Evolutionary conservation across 352 stramenopile genomes (phyloP), one percentile per base, ranked within the genome.

Genomic region (Phytophthora pini): DNA sequence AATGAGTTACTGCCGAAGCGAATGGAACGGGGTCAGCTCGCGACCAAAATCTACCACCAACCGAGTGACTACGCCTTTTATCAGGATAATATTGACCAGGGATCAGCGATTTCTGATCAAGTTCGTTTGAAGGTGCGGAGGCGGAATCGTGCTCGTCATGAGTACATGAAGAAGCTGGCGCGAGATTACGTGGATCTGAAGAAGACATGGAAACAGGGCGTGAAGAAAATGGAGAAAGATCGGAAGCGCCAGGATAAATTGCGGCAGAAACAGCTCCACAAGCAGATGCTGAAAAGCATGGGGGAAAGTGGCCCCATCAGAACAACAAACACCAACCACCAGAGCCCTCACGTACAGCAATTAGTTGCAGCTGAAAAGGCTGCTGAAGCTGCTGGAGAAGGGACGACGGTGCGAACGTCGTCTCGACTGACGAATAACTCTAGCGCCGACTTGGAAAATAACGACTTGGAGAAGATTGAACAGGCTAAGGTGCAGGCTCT

Each of bases 341-440:
- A 80, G 17, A 84, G 63, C 27, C 64, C 74, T 34, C 68, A 79
- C 34, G 65, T 80, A 1, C 73, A 81, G 29, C 70, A 76, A 20
- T 70, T 79, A 13, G 48, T 80, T 39, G 66, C 71, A 51, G 74
- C 70, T 56, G 72, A 78, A 36, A 79, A 77, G 43, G 62, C 63
- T 22, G 58, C 65, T 29, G 60, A 70, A 68, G 55, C 58, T 56
- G 40, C 51, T 26, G 61, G 65, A 29, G 72, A 74, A 47, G 49
- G 52, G 6, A 77, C 72, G 17, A 77, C 69, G 36, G 74, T 95
- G n/a, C 81, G 88, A 2, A 82, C 85, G 10, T 96, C 88, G 9
- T 96, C 88, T 49, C 83, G 88, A 0, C 56, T 95, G 47, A 96
- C 88, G 1, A 96, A 96, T 48, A 96, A 96, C 50, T 96, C 88